Percentiles rank a stretch among this genome's conserved stretches.
phyloP scores from a whole-genome alignment of 2,329 filamentous ascomycete genomes.

The Colletotrichum sp. region DNA sequence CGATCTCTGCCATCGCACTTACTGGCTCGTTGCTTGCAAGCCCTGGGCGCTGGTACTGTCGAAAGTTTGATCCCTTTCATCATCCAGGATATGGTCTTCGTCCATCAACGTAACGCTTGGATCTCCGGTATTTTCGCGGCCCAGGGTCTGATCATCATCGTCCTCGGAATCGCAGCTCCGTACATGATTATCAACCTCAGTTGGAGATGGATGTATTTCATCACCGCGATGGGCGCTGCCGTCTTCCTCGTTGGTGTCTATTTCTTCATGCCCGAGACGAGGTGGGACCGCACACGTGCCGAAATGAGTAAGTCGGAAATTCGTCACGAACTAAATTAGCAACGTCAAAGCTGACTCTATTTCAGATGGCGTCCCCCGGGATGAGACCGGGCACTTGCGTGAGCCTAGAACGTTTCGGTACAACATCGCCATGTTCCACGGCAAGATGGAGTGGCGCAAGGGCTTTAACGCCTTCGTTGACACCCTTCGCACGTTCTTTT shows the following conservation, averaged over 20 bases:
- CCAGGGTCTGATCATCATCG: slow-evolving; percentile 33
- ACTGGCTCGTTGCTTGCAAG: slow-evolving; percentile 35
- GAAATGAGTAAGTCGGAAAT: slow-evolving; percentile 27
- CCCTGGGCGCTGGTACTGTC: slow-evolving; percentile 36
- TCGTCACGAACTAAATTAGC: neutral
- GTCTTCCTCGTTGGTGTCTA: slow-evolving; percentile 32
- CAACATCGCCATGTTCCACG: slow-evolving; percentile 35
- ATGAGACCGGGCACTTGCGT: neutral
- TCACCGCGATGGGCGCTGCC: slow-evolving; percentile 30
- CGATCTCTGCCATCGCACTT: slow-evolving; percentile 31
- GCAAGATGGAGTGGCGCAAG: slow-evolving; percentile 28
- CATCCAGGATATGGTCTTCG: slow-evolving; percentile 41
- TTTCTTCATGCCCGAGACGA: slow-evolving; percentile 37
- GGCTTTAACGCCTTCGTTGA: slow-evolving; percentile 28
- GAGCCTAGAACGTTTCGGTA: slow-evolving; percentile 30
- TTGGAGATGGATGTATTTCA: slow-evolving; percentile 40
- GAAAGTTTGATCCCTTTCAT: slow-evolving; percentile 41
- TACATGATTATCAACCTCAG: slow-evolving; percentile 32
- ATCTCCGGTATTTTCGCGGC: slow-evolving; percentile 33
- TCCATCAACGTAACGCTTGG: slow-evolving; percentile 39
- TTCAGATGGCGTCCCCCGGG: slow-evolving; percentile 25
- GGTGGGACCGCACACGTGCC: slow-evolving; percentile 31
- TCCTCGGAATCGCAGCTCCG: slow-evolving; percentile 30
- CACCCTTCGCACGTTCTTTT: slow-evolving; percentile 34
- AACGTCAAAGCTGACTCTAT: neutral